Conservation (phyloP, 176 grass and related monocot genomes). For the Areca catechu region DNA sequence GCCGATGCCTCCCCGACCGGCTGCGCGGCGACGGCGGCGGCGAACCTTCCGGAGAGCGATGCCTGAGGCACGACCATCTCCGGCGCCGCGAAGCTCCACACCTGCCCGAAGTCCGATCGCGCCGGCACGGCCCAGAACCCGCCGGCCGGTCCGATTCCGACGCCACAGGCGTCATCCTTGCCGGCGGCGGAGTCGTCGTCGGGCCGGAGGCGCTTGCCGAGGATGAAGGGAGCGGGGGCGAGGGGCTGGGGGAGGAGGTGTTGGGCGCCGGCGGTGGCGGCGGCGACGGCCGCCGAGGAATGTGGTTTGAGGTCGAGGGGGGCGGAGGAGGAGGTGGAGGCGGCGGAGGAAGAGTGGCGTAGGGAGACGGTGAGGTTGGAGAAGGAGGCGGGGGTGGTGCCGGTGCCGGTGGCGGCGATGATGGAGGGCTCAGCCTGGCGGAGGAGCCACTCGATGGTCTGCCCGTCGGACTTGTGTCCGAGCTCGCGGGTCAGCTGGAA, state of each 20-base stretch:
- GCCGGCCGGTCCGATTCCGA: background rate
- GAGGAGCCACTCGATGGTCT: slow-evolving; percentile 24
- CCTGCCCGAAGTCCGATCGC: slow-evolving; percentile 8
- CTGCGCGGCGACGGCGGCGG: background rate
- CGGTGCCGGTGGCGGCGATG: slow-evolving; percentile 20
- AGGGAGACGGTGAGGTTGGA: background rate
- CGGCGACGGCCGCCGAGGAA: background rate
- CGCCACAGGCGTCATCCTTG: slow-evolving; percentile 3
- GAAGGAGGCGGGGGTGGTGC: slow-evolving; percentile 14
- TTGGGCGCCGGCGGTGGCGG: background rate
- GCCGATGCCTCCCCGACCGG: slow-evolving; percentile 11
- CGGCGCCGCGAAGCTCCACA: slow-evolving; percentile 15
- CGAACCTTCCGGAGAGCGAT: slow-evolving; percentile 5
- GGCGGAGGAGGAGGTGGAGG: background rate
- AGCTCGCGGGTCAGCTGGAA: slow-evolving; percentile 21
- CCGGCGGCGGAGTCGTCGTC: background rate
- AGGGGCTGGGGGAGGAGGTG: slow-evolving; percentile 13
- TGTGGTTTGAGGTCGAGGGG: background rate
- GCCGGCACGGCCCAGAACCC: slow-evolving; percentile 17
- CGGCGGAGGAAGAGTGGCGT: background rate
- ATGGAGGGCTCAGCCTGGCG: slow-evolving; percentile 21
- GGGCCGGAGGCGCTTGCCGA: slow-evolving; percentile 11
- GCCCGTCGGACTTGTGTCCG: slow-evolving; percentile 16
- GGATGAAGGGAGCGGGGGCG: slow-evolving; percentile 12
- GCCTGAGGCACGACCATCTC: slow-evolving; percentile 6